Percentiles rank a stretch among this genome's conserved stretches.
Conservation (phyloP, 2,329 filamentous ascomycete species). For the Phaeoacremonium minimum region DNA sequence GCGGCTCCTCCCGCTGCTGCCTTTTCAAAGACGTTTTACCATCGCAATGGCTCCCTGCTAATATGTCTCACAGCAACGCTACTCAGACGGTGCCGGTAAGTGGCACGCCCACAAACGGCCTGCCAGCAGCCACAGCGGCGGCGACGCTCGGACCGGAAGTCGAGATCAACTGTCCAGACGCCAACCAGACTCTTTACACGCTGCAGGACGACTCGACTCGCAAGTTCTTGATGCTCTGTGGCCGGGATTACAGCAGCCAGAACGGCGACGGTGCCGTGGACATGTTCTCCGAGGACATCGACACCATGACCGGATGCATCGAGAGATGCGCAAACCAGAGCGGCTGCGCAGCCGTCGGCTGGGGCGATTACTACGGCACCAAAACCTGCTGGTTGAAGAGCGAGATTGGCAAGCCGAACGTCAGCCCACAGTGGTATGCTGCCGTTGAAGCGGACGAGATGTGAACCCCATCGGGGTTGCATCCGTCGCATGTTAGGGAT, state of each 20-base stretch:
- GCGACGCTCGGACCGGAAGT: conserved; percentile 2
- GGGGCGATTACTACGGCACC: conserved; percentile 21
- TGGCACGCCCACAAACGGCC: conserved; percentile 2
- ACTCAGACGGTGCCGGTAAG: not conserved
- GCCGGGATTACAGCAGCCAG: conserved; percentile 25
- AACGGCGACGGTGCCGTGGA: conserved; percentile 23
- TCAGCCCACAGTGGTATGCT: conserved; percentile 23
- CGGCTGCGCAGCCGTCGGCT: conserved; percentile 27
- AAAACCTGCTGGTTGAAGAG: conserved; percentile 30
- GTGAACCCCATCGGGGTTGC: too few relatives aligned
- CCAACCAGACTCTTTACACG: conserved; percentile 28
- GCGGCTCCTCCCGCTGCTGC: too few relatives aligned
- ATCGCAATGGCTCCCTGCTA: too few relatives aligned
- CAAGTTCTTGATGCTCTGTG: conserved; percentile 25
- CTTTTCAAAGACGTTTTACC: too few relatives aligned
- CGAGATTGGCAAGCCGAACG: conserved; percentile 18
- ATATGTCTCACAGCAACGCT: too few relatives aligned
- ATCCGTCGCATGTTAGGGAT: too few relatives aligned
- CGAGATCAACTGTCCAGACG: conserved; percentile 20
- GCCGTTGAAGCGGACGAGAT: conserved; percentile 17
- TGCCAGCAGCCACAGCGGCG: conserved; percentile 9
- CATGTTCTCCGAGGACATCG: conserved; percentile 15
- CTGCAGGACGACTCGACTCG: conserved; percentile 9
- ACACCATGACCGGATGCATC: conserved; percentile 25
- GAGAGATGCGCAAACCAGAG: conserved; percentile 19